phyloP scores from a whole-genome alignment of 768 basidiomycete genomes.

The Russula olivacea region DNA sequence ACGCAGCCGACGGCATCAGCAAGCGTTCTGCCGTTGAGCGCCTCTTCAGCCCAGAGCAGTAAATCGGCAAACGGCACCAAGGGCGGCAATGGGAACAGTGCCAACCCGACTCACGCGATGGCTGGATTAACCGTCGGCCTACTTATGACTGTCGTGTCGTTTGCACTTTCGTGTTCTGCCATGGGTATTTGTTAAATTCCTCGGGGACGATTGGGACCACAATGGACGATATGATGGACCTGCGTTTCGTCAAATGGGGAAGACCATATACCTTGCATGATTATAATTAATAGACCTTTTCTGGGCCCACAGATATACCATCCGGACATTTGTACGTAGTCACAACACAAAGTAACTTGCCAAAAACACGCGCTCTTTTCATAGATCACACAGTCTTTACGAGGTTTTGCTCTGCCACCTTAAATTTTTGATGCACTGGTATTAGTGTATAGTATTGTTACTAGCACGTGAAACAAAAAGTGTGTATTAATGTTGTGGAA shows the following conservation, averaged over 20 bases:
- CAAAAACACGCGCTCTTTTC: no score
- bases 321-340: background rate
- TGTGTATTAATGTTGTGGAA: background rate
- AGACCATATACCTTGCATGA: background rate
- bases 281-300: background rate
- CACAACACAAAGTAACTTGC: no score
- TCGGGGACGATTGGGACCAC: background rate
- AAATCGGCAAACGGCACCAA: background rate
- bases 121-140: background rate
- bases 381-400: background rate
- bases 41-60: conserved; percentile 28
- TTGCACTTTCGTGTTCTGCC: background rate
- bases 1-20: conserved; percentile 50
- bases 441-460: background rate
- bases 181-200: background rate
- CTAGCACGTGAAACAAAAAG: background rate
- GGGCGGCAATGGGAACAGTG: background rate
- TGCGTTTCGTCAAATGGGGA: background rate
- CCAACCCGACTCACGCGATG: background rate
- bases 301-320: background rate
- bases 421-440: background rate
- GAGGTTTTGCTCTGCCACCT: background rate
- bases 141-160: background rate
- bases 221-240: background rate
- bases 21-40: conserved; percentile 44